Evolutionary conservation across 2,329 filamentous ascomycete genomes (phyloP), one percentile per base, ranked within the genome.

Genomic region (Botrytis elliptica): DNA sequence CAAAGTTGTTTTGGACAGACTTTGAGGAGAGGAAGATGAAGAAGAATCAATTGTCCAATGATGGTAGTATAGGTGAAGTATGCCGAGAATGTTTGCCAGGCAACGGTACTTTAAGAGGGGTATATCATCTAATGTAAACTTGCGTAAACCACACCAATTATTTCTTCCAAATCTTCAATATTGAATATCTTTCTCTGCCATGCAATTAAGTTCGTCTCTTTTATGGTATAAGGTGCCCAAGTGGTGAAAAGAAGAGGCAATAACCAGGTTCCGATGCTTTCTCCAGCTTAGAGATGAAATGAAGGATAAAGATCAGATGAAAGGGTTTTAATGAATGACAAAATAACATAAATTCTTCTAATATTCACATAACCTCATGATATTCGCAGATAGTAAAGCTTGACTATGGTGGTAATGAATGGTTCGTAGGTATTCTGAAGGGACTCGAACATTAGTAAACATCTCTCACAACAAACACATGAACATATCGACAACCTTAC

Each of bases 81-180:
- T 38, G 44, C 38, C 65, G 46, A 67, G 65, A 38, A 63, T 66
- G 12, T 68, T 29, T 42, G 42, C 71, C 67, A 76, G 74, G 75
- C 75, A 74, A 29, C 75, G 73, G 67, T 73, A n/a, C 14, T 49
- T 40, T 25, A n/a, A 16, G 62, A 46, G 38, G 49, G 42, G 9
- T 18, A n/a, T 18, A 55, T 67, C 65, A 67, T 38, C 46, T 55
- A n/a, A 67, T n/a, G 33, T 67, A 16, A 67, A 67, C 36, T 29
- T 29, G 36, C 36, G 65, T 12, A 7, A 25, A 60, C 67, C 67
- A 44, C 38, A 42, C n/a, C 52, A 70, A 60, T 44, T 44, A n/a
- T 60, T 18, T 59, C 25, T 60, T 55, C 36, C 36, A 20, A 22
- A 44, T 70, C 46, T 55, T 67, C 22, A 36, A 29, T 40, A 67